Evolutionary conservation across 768 basidiomycete genomes (phyloP).

Genomic region (Suillus tomentosus): DNA sequence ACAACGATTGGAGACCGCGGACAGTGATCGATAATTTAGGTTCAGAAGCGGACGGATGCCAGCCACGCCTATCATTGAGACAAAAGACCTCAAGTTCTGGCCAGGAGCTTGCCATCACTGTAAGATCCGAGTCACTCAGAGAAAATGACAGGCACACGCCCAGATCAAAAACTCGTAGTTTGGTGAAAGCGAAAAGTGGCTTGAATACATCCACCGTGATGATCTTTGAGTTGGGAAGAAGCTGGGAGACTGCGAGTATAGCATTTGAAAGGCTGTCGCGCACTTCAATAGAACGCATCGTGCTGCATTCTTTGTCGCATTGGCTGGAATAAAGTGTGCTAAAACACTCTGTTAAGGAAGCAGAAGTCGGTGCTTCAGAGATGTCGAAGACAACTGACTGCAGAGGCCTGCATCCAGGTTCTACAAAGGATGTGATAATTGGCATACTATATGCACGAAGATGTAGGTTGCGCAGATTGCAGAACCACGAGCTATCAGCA

Average conservation of each 20-base stretch:
- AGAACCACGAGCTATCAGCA: background rate
- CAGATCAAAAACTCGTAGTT: conserved; percentile 6
- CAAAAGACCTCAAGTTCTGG: conserved; percentile 7
- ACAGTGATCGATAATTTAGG: conserved; percentile 1
- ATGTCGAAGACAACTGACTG: conserved; percentile 3
- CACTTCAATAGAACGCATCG: conserved; percentile 1
- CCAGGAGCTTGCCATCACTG: conserved; percentile 7
- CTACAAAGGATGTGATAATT: background rate
- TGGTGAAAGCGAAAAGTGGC: conserved; percentile 8
- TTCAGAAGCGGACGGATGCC: background rate
- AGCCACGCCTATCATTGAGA: conserved; percentile 6
- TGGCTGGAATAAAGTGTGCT: background rate
- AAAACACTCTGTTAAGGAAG: conserved; percentile 8
- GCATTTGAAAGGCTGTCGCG: background rate
- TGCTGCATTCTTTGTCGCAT: background rate
- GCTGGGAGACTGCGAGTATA: background rate
- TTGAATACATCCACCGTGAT: conserved; percentile 2
- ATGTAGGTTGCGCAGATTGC: background rate
- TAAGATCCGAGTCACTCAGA: conserved; percentile 3
- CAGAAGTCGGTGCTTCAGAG: conserved; percentile 3
- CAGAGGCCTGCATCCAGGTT: conserved; percentile 4
- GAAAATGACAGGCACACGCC: conserved; percentile 9
- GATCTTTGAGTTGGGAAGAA: background rate
- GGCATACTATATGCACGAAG: conserved; percentile 4
- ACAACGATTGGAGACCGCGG: conserved; percentile 4